Conservation (phyloP, 1,284 basidiomycete species). For the Tremellales sp. region DNA sequence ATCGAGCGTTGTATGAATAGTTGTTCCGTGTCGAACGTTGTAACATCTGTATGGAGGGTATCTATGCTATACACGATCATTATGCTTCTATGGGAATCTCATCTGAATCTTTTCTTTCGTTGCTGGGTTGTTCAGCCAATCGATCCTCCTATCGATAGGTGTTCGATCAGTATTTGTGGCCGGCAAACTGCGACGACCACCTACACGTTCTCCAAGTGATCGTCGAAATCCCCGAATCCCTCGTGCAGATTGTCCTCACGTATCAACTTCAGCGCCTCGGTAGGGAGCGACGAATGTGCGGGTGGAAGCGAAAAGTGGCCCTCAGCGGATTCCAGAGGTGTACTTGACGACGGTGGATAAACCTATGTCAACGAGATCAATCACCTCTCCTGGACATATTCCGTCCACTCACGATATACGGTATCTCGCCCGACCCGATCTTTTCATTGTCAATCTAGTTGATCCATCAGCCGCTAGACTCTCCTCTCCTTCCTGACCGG, state of each 20-base stretch:
- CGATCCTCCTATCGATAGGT: constrained; percentile 6
- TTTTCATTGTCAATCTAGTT: constrained; percentile 38
- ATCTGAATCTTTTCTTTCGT: constrained; percentile 11
- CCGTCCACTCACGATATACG: constrained; percentile 27
- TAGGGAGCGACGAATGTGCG: constrained; percentile 10
- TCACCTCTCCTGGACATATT: not conserved
- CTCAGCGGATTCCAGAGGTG: constrained; percentile 7
- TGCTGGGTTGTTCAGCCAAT: constrained; percentile 18
- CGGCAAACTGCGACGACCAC: constrained; percentile 11
- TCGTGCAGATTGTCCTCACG: constrained; percentile 24
- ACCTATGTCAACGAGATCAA: constrained; percentile 6
- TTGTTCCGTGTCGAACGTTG: too few species aligned
- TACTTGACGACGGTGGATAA: constrained; percentile 9
- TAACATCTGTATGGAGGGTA: too few species aligned
- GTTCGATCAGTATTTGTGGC: not conserved
- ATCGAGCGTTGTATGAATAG: too few species aligned
- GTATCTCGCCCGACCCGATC: constrained; percentile 25
- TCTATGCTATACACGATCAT: too few species aligned
- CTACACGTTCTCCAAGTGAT: constrained; percentile 46
- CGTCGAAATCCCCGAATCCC: constrained; percentile 44
- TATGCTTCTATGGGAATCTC: constrained; percentile 5
- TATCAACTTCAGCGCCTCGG: constrained; percentile 25
- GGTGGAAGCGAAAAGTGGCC: constrained; percentile 6
- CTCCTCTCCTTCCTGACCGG: not conserved
- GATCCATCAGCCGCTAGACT: not conserved